Conservation (phyloP, 495 filamentous ascomycete genomes). For the Schizothecium vesticola region DNA sequence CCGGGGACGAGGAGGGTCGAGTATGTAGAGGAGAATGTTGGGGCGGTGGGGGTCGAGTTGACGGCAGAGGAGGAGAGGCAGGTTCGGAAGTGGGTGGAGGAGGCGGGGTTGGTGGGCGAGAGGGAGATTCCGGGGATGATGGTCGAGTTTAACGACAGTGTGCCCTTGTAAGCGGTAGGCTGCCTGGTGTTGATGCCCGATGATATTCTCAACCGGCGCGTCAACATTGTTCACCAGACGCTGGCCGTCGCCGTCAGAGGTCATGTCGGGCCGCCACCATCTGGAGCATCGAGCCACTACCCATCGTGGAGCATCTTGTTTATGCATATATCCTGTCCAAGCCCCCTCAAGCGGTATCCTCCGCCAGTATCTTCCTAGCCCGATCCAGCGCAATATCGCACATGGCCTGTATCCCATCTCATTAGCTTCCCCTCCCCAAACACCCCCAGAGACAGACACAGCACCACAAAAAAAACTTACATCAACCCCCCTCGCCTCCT, state of each 20-base stretch:
- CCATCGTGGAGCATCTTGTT: too few species aligned
- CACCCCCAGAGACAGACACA: too few species aligned
- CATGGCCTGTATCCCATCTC: constrained; percentile 35
- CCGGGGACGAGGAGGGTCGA: constrained; percentile 54
- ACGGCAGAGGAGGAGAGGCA: constrained; percentile 41
- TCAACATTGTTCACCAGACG: neutral
- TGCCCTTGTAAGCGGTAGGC: neutral
- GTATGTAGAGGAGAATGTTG: constrained; percentile 55
- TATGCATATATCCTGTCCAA: neutral
- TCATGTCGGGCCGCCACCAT: neutral
- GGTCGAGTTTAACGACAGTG: constrained; percentile 18
- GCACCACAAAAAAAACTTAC: constrained; percentile 39
- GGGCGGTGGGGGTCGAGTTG: constrained; percentile 39
- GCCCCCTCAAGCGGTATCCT: neutral
- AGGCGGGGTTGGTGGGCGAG: constrained; percentile 10
- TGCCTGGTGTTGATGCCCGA: neutral
- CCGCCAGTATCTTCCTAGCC: constrained; percentile 34
- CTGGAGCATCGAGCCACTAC: too few species aligned
- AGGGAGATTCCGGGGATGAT: constrained; percentile 14
- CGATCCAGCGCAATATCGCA: constrained; percentile 46
- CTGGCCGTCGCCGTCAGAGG: too few species aligned
- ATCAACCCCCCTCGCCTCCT: constrained; percentile 46
- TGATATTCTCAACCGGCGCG: neutral
- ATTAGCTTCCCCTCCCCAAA: neutral
- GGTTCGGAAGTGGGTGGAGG: constrained; percentile 29